Conservation (phyloP, 768 basidiomycete species). For the Lentinula sp. region DNA sequence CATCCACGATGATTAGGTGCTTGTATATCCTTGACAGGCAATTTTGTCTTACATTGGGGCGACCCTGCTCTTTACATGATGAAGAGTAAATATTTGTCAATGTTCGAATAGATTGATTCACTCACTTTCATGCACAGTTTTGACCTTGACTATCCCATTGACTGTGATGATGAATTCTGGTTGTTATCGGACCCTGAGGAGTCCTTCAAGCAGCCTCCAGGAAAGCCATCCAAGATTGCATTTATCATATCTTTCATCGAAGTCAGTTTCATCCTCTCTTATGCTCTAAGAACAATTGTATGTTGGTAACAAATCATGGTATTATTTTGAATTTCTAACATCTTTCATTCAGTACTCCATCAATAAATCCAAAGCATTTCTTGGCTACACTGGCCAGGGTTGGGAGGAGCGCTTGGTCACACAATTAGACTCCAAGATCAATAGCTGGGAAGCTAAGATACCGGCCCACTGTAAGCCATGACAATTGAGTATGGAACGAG, state of each 20-base stretch:
- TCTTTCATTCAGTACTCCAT: constrained; percentile 20
- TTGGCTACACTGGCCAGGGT: neutral
- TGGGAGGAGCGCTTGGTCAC: constrained; percentile 47
- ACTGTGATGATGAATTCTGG: constrained; percentile 6
- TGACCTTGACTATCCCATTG: constrained; percentile 2
- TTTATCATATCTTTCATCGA: neutral
- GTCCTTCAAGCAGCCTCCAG: constrained; percentile 1
- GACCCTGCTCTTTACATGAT: constrained; percentile 43
- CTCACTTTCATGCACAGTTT: neutral
- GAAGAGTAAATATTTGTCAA: constrained; percentile 11
- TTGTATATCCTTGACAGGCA: neutral
- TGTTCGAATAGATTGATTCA: neutral
- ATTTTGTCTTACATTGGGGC: constrained; percentile 17
- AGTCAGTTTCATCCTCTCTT: neutral
- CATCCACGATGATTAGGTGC: neutral
- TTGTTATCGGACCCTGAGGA: neutral
- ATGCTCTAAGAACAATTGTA: constrained; percentile 1
- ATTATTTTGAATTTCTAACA: constrained; percentile 8
- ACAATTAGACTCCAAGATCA: constrained; percentile 70
- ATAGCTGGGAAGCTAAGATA: constrained; percentile 68
- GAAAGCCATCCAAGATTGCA: constrained; percentile 1
- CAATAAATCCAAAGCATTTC: neutral
- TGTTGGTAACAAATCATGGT: constrained; percentile 7
- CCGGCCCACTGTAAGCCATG: constrained; percentile 42
- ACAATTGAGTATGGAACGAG: neutral